phyloP scores from a whole-genome alignment of 148 eudicot species.

The Persicaria maculosa region DNA sequence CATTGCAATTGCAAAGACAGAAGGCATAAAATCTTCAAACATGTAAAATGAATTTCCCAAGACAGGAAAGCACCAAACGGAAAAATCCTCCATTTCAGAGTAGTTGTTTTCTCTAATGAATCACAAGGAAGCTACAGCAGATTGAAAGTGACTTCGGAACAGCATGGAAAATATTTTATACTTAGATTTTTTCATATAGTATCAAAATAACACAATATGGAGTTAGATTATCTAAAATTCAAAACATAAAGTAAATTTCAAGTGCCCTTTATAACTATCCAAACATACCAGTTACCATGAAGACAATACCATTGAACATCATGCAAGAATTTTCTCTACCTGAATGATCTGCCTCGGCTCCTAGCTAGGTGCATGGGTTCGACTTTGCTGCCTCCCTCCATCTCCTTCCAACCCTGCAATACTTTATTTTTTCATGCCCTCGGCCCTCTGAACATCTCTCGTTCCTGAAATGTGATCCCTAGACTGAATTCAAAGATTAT shows the following conservation, averaged over 20 bases:
- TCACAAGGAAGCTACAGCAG: not conserved
- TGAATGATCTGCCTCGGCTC: constrained; percentile 19
- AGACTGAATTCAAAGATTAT: constrained; percentile 14
- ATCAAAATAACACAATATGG: not conserved
- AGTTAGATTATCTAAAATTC: not conserved
- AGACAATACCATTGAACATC: not conserved
- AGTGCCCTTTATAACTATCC: not conserved
- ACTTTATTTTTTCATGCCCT: constrained; percentile 9
- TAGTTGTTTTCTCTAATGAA: not conserved
- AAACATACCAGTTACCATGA: not conserved
- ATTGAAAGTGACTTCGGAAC: not conserved
- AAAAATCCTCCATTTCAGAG: not conserved
- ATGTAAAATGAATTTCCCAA: not conserved
- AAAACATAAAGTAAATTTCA: not conserved
- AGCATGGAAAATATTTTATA: not conserved
- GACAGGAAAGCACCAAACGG: not conserved
- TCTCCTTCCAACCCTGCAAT: constrained; percentile 13
- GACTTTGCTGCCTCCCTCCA: constrained; percentile 19
- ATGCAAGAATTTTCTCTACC: constrained; percentile 16
- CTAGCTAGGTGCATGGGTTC: constrained; percentile 16
- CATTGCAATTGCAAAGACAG: not conserved
- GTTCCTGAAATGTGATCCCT: constrained; percentile 15
- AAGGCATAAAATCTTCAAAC: not conserved
- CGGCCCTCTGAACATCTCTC: constrained; percentile 9
- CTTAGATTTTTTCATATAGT: not conserved